These are phyloP conservation scores for Penicillium pancosmium DNA, from an alignment of 495 filamentous ascomycete genomes.

Conservation along the genomic window DNA sequence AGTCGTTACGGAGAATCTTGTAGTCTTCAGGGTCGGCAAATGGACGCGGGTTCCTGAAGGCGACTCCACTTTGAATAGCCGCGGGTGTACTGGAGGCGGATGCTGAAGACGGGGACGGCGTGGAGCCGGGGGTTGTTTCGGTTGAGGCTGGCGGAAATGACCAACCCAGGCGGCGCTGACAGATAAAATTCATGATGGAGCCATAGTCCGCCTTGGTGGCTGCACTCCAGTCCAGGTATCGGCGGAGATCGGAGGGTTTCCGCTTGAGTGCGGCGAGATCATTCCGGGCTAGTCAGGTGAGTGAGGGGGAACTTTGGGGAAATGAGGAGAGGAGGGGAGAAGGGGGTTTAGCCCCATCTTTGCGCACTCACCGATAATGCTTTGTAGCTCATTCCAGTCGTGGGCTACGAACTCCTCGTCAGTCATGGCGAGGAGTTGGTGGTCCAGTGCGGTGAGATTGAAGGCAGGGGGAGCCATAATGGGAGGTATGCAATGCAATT, in stretches of 20 bases:
- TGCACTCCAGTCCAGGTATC: slow-evolving; percentile 80
- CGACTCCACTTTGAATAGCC: slow-evolving; percentile 26
- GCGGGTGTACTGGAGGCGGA: slow-evolving; percentile 10
- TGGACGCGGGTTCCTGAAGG: slow-evolving; percentile 53
- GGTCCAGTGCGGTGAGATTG: slow-evolving; percentile 66
- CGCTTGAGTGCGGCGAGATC: slow-evolving; percentile 76
- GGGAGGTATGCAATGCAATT: background rate
- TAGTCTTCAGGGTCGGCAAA: slow-evolving; percentile 73
- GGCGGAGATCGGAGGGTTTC: slow-evolving; percentile 78
- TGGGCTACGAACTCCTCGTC: slow-evolving; percentile 71
- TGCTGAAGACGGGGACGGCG: slow-evolving; percentile 3
- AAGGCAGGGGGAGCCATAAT: slow-evolving; percentile 36
- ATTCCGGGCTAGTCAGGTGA: slow-evolving; percentile 57
- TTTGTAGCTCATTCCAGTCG: slow-evolving; percentile 68
- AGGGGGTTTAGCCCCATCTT: too few relatives aligned
- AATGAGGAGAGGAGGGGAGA: slow-evolving; percentile 5
- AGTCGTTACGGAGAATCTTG: slow-evolving; percentile 82
- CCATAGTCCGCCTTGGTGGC: slow-evolving; percentile 73
- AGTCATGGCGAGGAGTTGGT: slow-evolving; percentile 63
- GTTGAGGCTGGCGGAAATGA: slow-evolving; percentile 31
- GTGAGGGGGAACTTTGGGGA: slow-evolving; percentile 15
- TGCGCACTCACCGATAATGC: slow-evolving; percentile 62
- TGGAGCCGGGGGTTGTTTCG: slow-evolving; percentile 9
- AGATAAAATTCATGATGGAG: slow-evolving; percentile 74
- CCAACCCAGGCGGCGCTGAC: slow-evolving; percentile 76